Base-by-base conservation (phyloP, 2,329 filamentous ascomycete genomes). In the Curvularia sp. region DNA sequence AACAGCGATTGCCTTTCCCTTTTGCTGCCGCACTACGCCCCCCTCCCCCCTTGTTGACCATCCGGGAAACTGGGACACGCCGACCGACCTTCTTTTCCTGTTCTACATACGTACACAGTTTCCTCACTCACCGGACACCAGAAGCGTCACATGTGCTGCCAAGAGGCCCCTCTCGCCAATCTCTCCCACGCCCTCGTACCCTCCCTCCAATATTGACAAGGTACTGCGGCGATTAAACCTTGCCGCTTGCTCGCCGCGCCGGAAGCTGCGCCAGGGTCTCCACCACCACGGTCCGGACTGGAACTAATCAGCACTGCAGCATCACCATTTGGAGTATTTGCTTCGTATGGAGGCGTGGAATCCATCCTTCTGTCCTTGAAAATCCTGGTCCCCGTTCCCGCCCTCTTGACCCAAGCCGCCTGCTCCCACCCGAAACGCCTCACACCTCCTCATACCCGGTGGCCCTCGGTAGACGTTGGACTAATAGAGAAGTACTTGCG, bases 241-340 rank as follows among this genome's bases (percentile, higher is more conserved):
- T 65, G 68, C 42, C 53, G 52, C 49, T 61, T 50, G 58, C 55
- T 60, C 60, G 62, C 69, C 67, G 66, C 61, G 68, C 65, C 65
- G 59, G 58, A 63, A 64, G 25, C 49, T 49, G 49, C 63, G 55
- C 66, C 63, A 27, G 63, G 62, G 53, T 57, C 28, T 45, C 55
- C 61, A 56, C 52, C 53, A 54, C 54, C 61, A 54, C 60, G 61
- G 53, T 68, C 68, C 60, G 66, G 58, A 65, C 60, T 63, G 61
- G 57, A 61, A 67, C 68, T 72, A 68, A 71, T 71, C 61, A 64
- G 42, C 63, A 57, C 61, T 65, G 67, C 67, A 72, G 71, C 70
- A 65, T 72, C 66, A 66, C 68, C 55, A 65, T 56, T 57, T 61
- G 55, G 49, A 60, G 46, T 60, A 53, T 53, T 50, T 58, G 59